A percentile compares a stretch with the other conserved stretches of the same genome.
phyloP scores from a whole-genome alignment of 83 land plant genomes.

The Picea engelmannii region DNA sequence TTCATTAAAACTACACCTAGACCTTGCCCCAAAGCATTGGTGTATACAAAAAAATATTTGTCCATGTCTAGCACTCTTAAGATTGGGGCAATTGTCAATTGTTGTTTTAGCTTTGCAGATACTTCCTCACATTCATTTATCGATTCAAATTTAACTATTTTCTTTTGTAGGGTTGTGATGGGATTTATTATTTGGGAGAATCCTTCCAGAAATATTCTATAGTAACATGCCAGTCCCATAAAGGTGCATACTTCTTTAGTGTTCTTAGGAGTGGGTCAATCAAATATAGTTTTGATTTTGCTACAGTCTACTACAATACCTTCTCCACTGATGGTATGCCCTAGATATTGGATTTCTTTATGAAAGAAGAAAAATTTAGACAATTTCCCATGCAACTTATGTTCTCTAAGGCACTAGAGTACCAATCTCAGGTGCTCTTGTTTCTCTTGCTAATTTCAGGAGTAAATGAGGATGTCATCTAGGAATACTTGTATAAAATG shows the following conservation, averaged over 20 bases:
- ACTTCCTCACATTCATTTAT: not conserved
- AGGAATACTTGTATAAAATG: constrained; percentile 4
- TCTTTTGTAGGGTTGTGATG: constrained; percentile 12
- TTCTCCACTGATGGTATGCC: not conserved
- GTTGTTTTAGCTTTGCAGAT: constrained; percentile 11
- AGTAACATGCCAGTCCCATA: constrained; percentile 7
- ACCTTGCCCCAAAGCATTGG: too few species aligned
- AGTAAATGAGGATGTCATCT: not conserved
- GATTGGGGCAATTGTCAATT: constrained; percentile 14
- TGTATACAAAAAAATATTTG: too few species aligned
- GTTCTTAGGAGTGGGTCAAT: not conserved
- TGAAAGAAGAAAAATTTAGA: not conserved
- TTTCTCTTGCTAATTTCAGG: not conserved
- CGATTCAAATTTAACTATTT: constrained; percentile 12
- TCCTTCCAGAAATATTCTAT: constrained; percentile 19
- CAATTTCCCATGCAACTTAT: not conserved
- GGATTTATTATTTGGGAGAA: constrained; percentile 10
- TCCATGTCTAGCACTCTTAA: constrained; percentile 9
- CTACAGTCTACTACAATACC: constrained; percentile 13
- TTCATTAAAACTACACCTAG: too few species aligned
- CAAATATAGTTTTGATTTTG: constrained; percentile 19
- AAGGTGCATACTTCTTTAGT: constrained; percentile 15
- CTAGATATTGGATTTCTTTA: not conserved
- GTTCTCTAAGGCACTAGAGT: not conserved
- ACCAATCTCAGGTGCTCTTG: not conserved